Conservation (phyloP, 305 asterid genomes). For the Withania somnifera region DNA sequence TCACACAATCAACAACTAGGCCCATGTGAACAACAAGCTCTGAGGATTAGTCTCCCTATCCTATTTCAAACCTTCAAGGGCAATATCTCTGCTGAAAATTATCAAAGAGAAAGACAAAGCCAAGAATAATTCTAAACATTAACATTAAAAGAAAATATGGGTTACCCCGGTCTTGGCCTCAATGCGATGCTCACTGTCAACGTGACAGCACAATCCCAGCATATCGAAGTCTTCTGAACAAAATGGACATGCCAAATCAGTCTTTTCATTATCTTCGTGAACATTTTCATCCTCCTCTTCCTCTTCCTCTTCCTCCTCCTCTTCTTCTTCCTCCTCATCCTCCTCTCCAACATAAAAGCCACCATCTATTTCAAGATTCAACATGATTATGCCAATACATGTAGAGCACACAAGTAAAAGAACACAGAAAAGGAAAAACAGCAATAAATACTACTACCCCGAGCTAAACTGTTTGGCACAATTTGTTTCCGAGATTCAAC, state of each 20-base stretch:
- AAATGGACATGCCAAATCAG: constrained; percentile 80
- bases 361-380: constrained; percentile 24
- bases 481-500: neutral
- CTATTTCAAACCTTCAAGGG: neutral
- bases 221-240: constrained; percentile 80
- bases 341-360: constrained; percentile 14
- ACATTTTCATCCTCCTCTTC: constrained; percentile 34
- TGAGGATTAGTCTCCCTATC: neutral
- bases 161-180: constrained; percentile 71
- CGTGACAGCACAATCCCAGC: constrained; percentile 81
- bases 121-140: neutral
- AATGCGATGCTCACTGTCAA: constrained; percentile 71
- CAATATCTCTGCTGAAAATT: neutral
- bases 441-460: neutral
- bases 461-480: neutral
- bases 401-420: neutral
- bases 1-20: neutral
- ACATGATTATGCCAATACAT: neutral
- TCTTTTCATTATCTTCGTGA: constrained; percentile 23
- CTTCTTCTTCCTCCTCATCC: constrained; percentile 26
- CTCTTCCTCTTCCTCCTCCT: constrained; percentile 39
- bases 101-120: neutral
- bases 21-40: neutral
- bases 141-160: neutral
- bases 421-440: neutral